Evolutionary conservation across 225 moss, liverwort and hornwort species (phyloP), one percentile per base, ranked within the genome.

Genomic region (Neckera pumila): DNA sequence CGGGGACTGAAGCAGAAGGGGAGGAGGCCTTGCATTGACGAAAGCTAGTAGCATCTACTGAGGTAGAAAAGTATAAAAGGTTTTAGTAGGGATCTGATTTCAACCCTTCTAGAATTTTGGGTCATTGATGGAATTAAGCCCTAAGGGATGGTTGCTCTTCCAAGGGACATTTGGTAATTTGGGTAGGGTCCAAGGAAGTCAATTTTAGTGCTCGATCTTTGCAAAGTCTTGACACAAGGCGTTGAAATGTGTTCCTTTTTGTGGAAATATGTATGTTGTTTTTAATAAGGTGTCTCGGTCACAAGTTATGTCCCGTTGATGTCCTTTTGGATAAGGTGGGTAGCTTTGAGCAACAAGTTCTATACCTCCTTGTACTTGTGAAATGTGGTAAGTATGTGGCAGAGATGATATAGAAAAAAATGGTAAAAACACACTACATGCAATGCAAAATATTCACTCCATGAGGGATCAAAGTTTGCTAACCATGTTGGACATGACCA

Each of bases 391-490:
- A 42, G 27, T 10, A 5, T 42, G 3, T 3, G 5, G 1, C 23
- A 42, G 11, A 67, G 21, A 21, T 67, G n/a, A 67, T 67, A 12
- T 21, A 67, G 6, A 7, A 21, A 65, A 0, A 38, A 43, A 72
- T 2, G 1, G 10, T 28, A 3, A 8, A 6, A 43, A 26, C 0
- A 27, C 0, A 28, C 10, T 43, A 43, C 0, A 0, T 28, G 10
- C 6, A 17, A 0, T 40, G 28, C 15, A 42, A 71, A 71, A 71
- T 26, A 14, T 8, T 25, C 27, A 43, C 3, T 27, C 0, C 3
- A 43, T 9, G 71, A 16, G 6, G 1, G 40, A 4, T 25, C 22
- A 40, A 42, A 15, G 10, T 43, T 71, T 72, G 17, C 16, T 72
- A 27, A 16, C 17, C 17, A 72, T 28, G 2, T 43, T 28, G 1